These are phyloP conservation scores for Physcomitrium patens DNA, from an alignment of 225 moss, liverwort and hornwort species.

Conservation along the genomic window DNA sequence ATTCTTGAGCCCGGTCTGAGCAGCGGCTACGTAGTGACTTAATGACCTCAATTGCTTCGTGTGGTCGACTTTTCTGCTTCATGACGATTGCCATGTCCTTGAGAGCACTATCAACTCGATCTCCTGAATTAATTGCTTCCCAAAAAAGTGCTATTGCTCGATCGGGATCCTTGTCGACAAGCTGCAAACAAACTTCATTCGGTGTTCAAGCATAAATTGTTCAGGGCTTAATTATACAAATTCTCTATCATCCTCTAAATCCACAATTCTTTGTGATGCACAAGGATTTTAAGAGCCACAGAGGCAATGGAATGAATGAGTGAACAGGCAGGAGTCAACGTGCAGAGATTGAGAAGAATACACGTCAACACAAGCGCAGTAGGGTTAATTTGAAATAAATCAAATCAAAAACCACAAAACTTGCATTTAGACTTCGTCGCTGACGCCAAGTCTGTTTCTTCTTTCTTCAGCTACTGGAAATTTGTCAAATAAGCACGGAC, in stretches of 20 bases:
- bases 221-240: too few relatives aligned
- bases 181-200: constrained; percentile 47
- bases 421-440: not conserved
- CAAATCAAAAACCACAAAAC: too few relatives aligned
- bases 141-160: constrained; percentile 91
- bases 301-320: too few relatives aligned
- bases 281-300: too few relatives aligned
- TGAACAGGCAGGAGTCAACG: too few relatives aligned
- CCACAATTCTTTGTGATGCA: too few relatives aligned
- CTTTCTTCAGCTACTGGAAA: not conserved
- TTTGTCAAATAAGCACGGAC: not conserved
- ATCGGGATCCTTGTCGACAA: constrained; percentile 98
- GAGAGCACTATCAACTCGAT: constrained; percentile 91
- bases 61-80: constrained; percentile 98
- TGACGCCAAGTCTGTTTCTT: not conserved
- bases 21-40: constrained; percentile 90
- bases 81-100: constrained; percentile 99
- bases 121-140: constrained; percentile 93
- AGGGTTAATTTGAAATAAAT: too few relatives aligned
- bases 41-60: constrained; percentile 93
- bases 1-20: constrained; percentile 94
- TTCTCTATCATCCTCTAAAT: too few relatives aligned
- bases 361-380: too few relatives aligned
- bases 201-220: not conserved
- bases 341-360: too few relatives aligned